Percentiles rank a stretch among this genome's conserved stretches.
Conservation (phyloP, 495 filamentous ascomycete genomes). For the Penicillium diatomitis region DNA sequence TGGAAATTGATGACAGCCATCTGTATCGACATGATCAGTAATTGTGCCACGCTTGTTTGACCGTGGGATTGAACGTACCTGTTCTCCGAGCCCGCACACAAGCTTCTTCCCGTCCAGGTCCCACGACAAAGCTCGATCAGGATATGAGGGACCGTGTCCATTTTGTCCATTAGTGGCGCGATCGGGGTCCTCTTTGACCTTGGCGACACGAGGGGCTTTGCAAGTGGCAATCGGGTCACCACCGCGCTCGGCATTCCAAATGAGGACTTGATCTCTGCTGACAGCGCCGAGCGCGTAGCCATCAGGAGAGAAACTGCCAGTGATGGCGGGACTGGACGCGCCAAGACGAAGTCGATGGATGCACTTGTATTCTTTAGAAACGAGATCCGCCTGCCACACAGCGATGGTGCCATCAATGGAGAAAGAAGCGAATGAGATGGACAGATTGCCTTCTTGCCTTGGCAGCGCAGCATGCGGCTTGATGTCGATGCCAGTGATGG, state of each 20-base stretch:
- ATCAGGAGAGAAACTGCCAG: slow-evolving; percentile 62
- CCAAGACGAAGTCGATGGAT: slow-evolving; percentile 37
- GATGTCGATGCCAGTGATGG: slow-evolving; percentile 40
- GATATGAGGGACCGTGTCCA: slow-evolving; percentile 20
- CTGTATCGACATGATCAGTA: slow-evolving; percentile 13
- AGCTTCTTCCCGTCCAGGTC: slow-evolving; percentile 66
- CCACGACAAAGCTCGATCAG: slow-evolving; percentile 57
- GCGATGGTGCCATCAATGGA: slow-evolving; percentile 54
- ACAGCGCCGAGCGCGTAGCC: slow-evolving; percentile 63
- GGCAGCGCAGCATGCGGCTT: slow-evolving; percentile 28
- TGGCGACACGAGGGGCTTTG: slow-evolving; percentile 28
- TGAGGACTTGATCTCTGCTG: slow-evolving; percentile 52
- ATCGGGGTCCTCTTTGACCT: slow-evolving; percentile 23
- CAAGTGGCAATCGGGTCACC: slow-evolving; percentile 58
- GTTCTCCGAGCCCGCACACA: slow-evolving; percentile 59
- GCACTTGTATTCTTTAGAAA: slow-evolving; percentile 50
- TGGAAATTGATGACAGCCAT: slow-evolving; percentile 39
- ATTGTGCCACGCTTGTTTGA: not conserved
- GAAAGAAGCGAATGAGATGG: slow-evolving; percentile 35
- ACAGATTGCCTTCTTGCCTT: slow-evolving; percentile 12
- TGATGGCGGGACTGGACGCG: slow-evolving; percentile 44
- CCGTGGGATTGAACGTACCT: slow-evolving; percentile 40
- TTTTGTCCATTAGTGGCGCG: slow-evolving; percentile 32
- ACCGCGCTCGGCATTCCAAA: slow-evolving; percentile 64
- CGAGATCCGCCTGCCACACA: slow-evolving; percentile 59